Evolutionary conservation across 2,329 filamentous ascomycete genomes (phyloP), one percentile per base, ranked within the genome.

Genomic region (Fusarium verrucosum): DNA sequence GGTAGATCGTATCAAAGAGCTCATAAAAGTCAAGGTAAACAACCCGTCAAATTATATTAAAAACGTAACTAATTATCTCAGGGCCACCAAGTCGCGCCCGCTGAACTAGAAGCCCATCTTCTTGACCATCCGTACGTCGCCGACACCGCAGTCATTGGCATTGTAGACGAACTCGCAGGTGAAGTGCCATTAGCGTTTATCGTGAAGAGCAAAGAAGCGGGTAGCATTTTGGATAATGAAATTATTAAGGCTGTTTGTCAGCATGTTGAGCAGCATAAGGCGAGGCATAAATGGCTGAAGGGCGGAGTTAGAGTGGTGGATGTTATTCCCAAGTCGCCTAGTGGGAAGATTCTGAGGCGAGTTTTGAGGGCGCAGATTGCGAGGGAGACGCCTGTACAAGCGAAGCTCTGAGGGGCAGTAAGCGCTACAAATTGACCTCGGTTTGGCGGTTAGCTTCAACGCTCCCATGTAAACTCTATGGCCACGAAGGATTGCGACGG

Each of bases 21-120:
- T 92, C 38, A 92, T 92, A 76, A 92, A 92, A 74, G 89, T 92
- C 73, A 92, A 92, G 81, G 88, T 89, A 77, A 13, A 77, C 9
- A n/a, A n/a, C 23, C 0, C 3, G 4, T 5, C 2, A 2, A 11
- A 5, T 2, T 2, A 0, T 7, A 5, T 3, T 3, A 0, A 6
- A 1, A 6, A 10, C 3, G 1, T 14, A 4, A 13, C 41, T 65
- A 10, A 65, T 10, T 17, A 4, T 28, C 1, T 1, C 6, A 91
- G 86, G 90, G 90, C 42, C 80, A 88, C 55, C 91, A 94, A 85
- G 91, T 94, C 32, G 90, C 91, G 3, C 91, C 91, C 0, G 91
- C 91, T 1, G 91, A 94, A 70, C 83, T 94, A 2, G 91, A 94
- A 76, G 88, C 89, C 3, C 89, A 92, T 70, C 81, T 94, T 10